Evolutionary conservation across 139 green algal species (phyloP), one percentile per base, ranked within the genome.

Genomic region (Micractinium sp.): DNA sequence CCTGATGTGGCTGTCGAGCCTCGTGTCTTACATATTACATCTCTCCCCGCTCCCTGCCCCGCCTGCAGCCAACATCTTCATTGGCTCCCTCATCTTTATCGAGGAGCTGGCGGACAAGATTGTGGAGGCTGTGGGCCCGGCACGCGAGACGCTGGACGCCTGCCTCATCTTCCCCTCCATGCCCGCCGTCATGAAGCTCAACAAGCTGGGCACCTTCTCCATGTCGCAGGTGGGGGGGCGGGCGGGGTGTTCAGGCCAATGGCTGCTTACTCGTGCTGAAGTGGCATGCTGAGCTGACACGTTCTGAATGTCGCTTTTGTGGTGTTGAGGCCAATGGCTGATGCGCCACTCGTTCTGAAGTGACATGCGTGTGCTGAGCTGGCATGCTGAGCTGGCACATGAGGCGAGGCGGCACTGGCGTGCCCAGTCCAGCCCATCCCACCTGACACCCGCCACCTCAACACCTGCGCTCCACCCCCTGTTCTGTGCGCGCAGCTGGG

Each of bases 1-100:
- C 22, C 63, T n/a, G n/a, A n/a, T n/a, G n/a, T n/a, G n/a, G n/a
- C 47, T 56, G 47, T 9, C 47, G 9, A 56, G 5, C 47, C 47
- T 56, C 47, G 47, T 56, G 7, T 56, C 47, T 16, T 56, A n/a
- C n/a, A n/a, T n/a, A n/a, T 56, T 5, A 5, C 47, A 9, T 39
- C n/a, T 23, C 41, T 41, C 13, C 41, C 47, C 27, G 53, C 47
- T 27, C 78, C 80, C 20, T 47, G 0, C 31, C 56, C 81, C n/a
- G 25, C 39, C 0, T 53, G 66, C 83, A 87, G 95, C 97, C 81
- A 99, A 99, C 92, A 94, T 99, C 74, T 99, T 99, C 95, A 99
- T 99, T 84, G 98, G 98, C 83, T 99, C 97, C 47, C 96, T 99
- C 81, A 99, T 99, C 92, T 99, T 99, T 92, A 99, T 99, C 86